phyloP scores from a whole-genome alignment of 495 filamentous ascomycete genomes.

The Podospora didyma region DNA sequence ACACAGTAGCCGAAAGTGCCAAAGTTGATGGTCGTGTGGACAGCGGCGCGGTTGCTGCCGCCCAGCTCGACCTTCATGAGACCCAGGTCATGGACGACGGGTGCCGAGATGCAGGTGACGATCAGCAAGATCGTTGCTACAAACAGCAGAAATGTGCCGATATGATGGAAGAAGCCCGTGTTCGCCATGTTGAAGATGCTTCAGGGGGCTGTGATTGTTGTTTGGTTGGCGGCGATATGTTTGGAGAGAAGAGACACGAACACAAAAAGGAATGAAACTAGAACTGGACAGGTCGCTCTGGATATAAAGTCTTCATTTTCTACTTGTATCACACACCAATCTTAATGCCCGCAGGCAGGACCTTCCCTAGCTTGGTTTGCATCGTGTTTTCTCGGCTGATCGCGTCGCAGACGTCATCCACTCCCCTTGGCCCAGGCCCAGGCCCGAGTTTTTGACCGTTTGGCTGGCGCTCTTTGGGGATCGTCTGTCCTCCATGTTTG shows the following conservation, averaged over 20 bases:
- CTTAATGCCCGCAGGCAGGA: too few relatives aligned
- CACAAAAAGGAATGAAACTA: too few relatives aligned
- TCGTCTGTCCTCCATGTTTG: too few relatives aligned
- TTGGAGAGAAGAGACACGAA: not conserved
- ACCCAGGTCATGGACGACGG: conserved; percentile 49
- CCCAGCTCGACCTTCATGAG: conserved; percentile 48
- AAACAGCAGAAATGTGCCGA: conserved; percentile 58
- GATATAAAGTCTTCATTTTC: too few relatives aligned
- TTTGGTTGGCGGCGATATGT: not conserved
- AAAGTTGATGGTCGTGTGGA: conserved; percentile 37
- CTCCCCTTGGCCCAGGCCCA: too few relatives aligned
- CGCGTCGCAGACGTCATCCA: too few relatives aligned
- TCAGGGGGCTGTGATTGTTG: not conserved
- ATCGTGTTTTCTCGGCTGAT: too few relatives aligned
- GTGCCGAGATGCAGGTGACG: conserved; percentile 55
- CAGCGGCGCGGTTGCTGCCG: conserved; percentile 5
- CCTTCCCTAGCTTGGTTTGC: too few relatives aligned
- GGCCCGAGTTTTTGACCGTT: too few relatives aligned
- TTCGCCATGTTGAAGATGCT: conserved; percentile 31
- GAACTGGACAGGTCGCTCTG: too few relatives aligned
- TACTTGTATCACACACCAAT: too few relatives aligned
- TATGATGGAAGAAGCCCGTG: conserved; percentile 52
- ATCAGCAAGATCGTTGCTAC: conserved; percentile 51
- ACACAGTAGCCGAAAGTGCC: conserved; percentile 58
- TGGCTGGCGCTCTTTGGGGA: too few relatives aligned